phyloP scores from a whole-genome alignment of 2,329 filamentous ascomycete genomes.

The Exophiala mesophila region DNA sequence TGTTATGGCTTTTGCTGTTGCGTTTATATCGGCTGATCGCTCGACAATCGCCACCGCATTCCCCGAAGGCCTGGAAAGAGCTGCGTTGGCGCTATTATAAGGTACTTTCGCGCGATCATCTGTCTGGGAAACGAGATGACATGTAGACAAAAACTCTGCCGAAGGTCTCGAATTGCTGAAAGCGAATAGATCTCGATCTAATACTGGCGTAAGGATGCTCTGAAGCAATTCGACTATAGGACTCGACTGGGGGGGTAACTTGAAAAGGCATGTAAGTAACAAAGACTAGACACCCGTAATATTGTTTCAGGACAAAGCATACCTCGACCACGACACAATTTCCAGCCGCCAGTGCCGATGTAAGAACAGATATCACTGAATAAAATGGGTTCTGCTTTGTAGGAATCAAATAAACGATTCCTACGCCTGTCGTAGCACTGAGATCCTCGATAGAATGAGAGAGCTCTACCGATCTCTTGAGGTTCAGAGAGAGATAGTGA shows the following conservation, averaged over 20 bases:
- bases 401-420: conserved; percentile 31
- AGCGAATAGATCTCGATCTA: conserved; percentile 48
- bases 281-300: conserved; percentile 25
- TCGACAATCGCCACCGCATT: conserved; percentile 56
- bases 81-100: conserved; percentile 28
- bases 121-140: conserved; percentile 33
- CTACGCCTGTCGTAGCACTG: conserved; percentile 4
- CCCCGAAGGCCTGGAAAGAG: conserved; percentile 29
- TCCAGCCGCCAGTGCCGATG: conserved; percentile 35
- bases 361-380: conserved; percentile 31
- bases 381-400: conserved; percentile 32
- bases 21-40: conserved; percentile 51
- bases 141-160: conserved; percentile 25
- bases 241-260: conserved; percentile 11
- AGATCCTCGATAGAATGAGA: conserved; percentile 4
- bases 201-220: conserved; percentile 35
- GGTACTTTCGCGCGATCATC: conserved; percentile 11
- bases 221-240: conserved; percentile 8
- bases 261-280: neutral
- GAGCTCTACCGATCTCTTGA: conserved; percentile 23
- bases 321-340: conserved; percentile 36
- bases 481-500: conserved; percentile 30
- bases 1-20: conserved; percentile 51
- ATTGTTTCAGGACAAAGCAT: conserved; percentile 5
- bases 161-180: conserved; percentile 34